These are phyloP conservation scores for Moniliophthora roreri DNA, from an alignment of 1,284 basidiomycete species.

Conservation along the genomic window DNA sequence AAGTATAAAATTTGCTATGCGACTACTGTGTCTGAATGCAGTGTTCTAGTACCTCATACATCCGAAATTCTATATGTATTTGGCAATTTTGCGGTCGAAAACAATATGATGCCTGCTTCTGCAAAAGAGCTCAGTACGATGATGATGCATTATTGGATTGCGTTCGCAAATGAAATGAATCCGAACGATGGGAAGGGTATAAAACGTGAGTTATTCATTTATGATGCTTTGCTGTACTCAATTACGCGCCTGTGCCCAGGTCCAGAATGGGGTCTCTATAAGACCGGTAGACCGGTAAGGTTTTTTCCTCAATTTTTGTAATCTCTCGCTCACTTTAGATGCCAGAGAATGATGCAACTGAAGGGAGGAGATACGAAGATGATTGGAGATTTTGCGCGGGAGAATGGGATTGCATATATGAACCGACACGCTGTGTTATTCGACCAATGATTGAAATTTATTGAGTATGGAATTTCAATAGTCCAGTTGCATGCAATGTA, in stretches of 20 bases:
- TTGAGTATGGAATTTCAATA: too few relatives aligned
- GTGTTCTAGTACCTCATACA: slow-evolving; percentile 1
- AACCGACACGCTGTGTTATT: neutral
- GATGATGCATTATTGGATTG: neutral
- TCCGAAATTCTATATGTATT: slow-evolving; percentile 6
- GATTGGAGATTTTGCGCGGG: neutral
- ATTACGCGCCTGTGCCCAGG: neutral
- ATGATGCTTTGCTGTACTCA: neutral
- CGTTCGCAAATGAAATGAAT: neutral
- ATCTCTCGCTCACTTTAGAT: neutral
- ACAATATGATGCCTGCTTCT: neutral
- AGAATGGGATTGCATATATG: neutral
- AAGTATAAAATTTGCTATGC: neutral
- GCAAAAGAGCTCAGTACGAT: neutral
- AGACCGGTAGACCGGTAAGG: neutral
- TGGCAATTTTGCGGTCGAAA: neutral
- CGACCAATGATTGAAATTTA: neutral
- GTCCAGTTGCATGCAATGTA: too few relatives aligned
- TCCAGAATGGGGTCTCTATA: neutral
- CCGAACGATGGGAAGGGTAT: neutral
- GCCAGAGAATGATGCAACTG: neutral
- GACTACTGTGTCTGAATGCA: neutral
- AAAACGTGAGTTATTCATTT: neutral
- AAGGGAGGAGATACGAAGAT: neutral
- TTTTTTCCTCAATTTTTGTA: neutral